Conservation (phyloP, 2,329 filamentous ascomycete genomes). For the Fusarium buharicum region DNA sequence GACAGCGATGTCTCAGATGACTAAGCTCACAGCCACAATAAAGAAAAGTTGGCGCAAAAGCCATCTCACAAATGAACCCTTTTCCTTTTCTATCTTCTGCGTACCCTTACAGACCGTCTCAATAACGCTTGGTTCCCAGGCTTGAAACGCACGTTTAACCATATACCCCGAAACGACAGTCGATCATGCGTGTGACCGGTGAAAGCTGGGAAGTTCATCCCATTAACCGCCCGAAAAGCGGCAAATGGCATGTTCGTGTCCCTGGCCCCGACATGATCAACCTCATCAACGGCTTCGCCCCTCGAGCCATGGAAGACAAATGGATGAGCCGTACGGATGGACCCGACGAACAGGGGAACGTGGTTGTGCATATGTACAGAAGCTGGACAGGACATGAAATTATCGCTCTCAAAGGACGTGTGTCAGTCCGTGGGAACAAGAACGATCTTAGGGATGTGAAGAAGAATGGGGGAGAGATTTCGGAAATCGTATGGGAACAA, state of each 20-base stretch:
- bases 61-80: neutral
- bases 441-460: neutral
- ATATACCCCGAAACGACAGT: neutral
- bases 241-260: conserved; percentile 16
- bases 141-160: neutral
- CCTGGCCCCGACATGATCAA: conserved; percentile 25
- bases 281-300: conserved; percentile 18
- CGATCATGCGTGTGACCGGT: neutral
- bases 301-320: conserved; percentile 27
- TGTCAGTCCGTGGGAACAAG: neutral
- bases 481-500: conserved; percentile 17
- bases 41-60: neutral
- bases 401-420: conserved; percentile 9
- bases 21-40: conserved; percentile 2
- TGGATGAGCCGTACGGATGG: conserved; percentile 17
- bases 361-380: conserved; percentile 18
- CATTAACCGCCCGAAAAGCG: conserved; percentile 6
- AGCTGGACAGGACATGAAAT: conserved; percentile 24
- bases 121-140: fast-evolving
- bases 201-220: neutral
- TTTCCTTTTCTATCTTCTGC: neutral
- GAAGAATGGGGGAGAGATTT: conserved; percentile 23
- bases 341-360: conserved; percentile 12
- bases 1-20: neutral
- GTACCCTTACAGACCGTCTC: too few species aligned